phyloP scores from a whole-genome alignment of 192 early-diverging fungal genomes.

The Haplosporangium gracile region DNA sequence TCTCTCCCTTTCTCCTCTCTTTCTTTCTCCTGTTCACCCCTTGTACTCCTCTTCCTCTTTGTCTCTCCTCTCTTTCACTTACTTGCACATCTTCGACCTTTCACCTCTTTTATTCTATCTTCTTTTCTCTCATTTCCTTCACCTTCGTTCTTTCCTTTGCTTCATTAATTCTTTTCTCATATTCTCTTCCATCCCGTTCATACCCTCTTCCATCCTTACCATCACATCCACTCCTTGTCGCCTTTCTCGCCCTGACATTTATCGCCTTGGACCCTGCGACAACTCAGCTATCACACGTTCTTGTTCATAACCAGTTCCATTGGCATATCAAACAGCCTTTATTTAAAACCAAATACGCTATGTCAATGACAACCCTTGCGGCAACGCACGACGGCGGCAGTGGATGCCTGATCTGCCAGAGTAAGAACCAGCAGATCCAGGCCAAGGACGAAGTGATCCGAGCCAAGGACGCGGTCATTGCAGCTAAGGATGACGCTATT shows the following conservation, averaged over 20 bases:
- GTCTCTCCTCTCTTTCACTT: not conserved
- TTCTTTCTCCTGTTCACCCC: not conserved
- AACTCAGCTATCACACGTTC: too few species aligned
- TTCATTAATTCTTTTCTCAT: not conserved
- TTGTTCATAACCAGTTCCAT: not conserved
- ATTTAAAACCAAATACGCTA: not conserved
- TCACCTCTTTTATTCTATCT: not conserved
- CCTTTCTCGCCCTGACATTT: not conserved
- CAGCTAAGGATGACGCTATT: slow-evolving; percentile 41
- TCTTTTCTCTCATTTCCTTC: not conserved
- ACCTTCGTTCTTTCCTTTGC: not conserved
- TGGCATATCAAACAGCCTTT: not conserved
- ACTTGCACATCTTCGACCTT: not conserved
- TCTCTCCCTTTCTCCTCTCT: not conserved
- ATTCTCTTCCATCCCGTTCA: not conserved
- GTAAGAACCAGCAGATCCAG: slow-evolving; percentile 33
- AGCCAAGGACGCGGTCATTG: slow-evolving; percentile 42
- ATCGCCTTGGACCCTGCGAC: not conserved
- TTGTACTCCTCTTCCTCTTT: not conserved
- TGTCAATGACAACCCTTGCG: slow-evolving; percentile 3
- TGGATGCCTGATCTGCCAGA: slow-evolving; percentile 29
- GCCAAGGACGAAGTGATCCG: slow-evolving; percentile 44
- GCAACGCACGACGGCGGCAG: not conserved
- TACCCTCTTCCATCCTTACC: not conserved
- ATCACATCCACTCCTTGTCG: not conserved